Base-by-base conservation (phyloP, 179 eudicot genomes). In the Actinidia arguta region DNA sequence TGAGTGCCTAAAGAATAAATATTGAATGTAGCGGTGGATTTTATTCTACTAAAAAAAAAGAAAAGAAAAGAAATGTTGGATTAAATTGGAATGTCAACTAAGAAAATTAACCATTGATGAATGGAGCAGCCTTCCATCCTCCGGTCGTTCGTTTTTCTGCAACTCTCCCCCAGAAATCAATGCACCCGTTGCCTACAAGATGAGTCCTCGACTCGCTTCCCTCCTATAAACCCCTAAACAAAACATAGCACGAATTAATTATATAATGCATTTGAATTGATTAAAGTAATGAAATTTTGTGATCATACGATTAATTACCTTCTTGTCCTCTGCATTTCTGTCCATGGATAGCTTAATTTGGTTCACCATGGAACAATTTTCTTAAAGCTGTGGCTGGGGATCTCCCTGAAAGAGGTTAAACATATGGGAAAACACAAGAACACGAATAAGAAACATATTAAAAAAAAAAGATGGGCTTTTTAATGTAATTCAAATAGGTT, bases 91-190 rank as follows among this genome's bases (percentile, higher is more conserved):
- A n/a, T n/a, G n/a, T n/a, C n/a, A n/a, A n/a, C n/a, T n/a, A n/a
- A n/a, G 69, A 67, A 36, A 36, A 5, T n/a, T n/a, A 25, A 91
- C 94, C 92, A 78, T 90, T 86, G 81, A 90, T 86, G 83, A 87
- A 89, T 42, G 89, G 86, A 50, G 93, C 78, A 50, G 94, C 94
- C 79, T 81, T 88, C 94, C 93, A 92, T 64, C 93, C 91, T 27
- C 94, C 94, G 1, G 93, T 90, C 24, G 55, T 78, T 6, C 69
- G 81, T 70, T 88, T 88, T 62, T 87, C 86, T 7, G 94, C 92
- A 24, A 80, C 68, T 42, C 81, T 82, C 22, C 93, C 94, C 27
- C 76, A 84, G 78, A 77, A 92, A 73, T 90, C 90, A 59, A 86
- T 83, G 24, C 82, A 77, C 1, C 91, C 88, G 78, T 90, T 88